Base-by-base conservation (phyloP, 768 basidiomycete species). In the Pleurotus pulmonarius region DNA sequence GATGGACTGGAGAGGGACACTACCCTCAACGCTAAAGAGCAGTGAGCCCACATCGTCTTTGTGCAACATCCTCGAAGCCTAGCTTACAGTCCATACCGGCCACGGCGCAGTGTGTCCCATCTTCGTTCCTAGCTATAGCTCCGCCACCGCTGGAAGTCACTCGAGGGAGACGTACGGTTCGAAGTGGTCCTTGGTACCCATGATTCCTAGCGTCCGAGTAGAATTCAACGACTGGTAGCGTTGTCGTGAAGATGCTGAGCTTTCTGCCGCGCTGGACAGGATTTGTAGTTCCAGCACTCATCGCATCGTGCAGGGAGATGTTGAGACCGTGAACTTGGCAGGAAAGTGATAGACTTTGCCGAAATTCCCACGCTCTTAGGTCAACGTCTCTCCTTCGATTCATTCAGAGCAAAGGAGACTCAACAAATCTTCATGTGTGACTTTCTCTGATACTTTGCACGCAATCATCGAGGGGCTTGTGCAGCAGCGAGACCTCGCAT, bases 31-130 rank as follows among this genome's bases (percentile, higher is more conserved):
- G 83, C 86, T 87, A 41, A 44, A 54, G 11, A 39, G 39, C 13
- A 39, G 48, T 43, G 55, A 38, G 37, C n/a, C 44, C 51, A 18
- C n/a, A 52, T n/a, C 37, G 34, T 24, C 26, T 2, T 44, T 13
- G 43, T 9, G 37, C 13, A 44, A 11, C 4, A 24, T 39, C 4
- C 2, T 45, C 26, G 16, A 16, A 13, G 16, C 22, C 6, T 29
- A 41, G 68, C 80, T 60, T 58, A 90, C 90, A 89, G 75, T 90
- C 90, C 69, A 82, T 83, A n/a, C 90, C 89, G 1, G 89, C 82
- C 9, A 91, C 86, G 1, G 83, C 88, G 69, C 87, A 89, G 62
- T 83, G 71, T 38, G 62, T 65, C 1, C 84, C 86, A 61, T 91
- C 89, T 58, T 85, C 83, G 59, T 79, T 85, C 63, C 79, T 83